These are phyloP conservation scores for Rhizopogon vinicolor DNA, from an alignment of 768 basidiomycete genomes.

Conservation along the genomic window DNA sequence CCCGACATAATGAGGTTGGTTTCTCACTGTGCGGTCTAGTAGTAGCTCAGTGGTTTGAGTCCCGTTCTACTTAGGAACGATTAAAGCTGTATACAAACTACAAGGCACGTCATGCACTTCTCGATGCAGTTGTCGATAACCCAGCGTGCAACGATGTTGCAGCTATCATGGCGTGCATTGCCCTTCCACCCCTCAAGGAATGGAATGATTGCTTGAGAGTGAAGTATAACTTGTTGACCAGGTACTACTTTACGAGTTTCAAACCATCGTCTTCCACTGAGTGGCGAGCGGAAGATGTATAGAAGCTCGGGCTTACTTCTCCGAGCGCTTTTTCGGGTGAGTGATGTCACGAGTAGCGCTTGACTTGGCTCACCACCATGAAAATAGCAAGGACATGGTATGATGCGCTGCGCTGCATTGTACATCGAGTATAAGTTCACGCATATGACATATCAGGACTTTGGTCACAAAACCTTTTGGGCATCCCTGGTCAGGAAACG, in stretches of 20 bases:
- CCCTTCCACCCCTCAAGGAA: constrained; percentile 24
- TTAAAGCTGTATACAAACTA: constrained; percentile 33
- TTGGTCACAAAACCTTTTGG: constrained; percentile 36
- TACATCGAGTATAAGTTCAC: not conserved
- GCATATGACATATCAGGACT: constrained; percentile 24
- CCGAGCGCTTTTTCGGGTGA: constrained; percentile 37
- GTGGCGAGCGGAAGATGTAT: constrained; percentile 27
- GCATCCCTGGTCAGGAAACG: constrained; percentile 27
- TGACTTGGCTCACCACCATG: not conserved
- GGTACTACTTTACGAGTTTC: constrained; percentile 14
- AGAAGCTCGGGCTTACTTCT: constrained; percentile 32
- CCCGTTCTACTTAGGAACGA: constrained; percentile 20
- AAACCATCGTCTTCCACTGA: not conserved
- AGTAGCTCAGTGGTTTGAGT: not conserved
- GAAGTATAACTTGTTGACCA: constrained; percentile 30
- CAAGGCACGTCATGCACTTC: constrained; percentile 27
- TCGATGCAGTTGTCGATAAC: constrained; percentile 24
- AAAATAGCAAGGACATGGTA: constrained; percentile 20
- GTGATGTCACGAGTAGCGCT: constrained; percentile 3
- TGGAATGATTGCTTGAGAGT: constrained; percentile 28
- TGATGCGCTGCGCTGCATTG: not conserved
- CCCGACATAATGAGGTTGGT: constrained; percentile 26
- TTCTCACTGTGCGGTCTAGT: not conserved
- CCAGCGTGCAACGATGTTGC: constrained; percentile 19
- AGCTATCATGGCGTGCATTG: constrained; percentile 23